A percentile compares a stretch with the other conserved stretches of the same genome.
These are phyloP conservation scores for Erysimum cheiranthoides DNA, from an alignment of 345 rosid genomes.

Conservation along the genomic window DNA sequence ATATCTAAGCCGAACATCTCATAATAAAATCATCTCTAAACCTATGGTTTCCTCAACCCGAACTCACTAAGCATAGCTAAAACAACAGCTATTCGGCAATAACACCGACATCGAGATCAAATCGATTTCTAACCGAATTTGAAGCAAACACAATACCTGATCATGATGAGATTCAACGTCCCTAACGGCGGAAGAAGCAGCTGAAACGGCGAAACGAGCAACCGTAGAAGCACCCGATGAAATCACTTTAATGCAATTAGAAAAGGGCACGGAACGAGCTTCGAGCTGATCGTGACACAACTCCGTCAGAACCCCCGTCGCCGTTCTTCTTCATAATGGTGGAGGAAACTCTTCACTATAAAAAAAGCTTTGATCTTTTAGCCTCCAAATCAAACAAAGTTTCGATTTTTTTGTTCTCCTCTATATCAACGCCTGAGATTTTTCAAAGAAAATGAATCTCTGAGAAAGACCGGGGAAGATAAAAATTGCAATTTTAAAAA, in stretches of 20 bases:
- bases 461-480: slow-evolving; percentile 8
- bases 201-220: slow-evolving; percentile 82
- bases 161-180: slow-evolving; percentile 65
- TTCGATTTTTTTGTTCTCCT: not conserved
- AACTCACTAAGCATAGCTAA: too few relatives aligned
- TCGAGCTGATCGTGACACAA: slow-evolving; percentile 62
- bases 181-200: slow-evolving; percentile 77
- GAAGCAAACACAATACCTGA: slow-evolving; percentile 55
- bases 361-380: slow-evolving; percentile 24
- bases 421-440: slow-evolving; percentile 6
- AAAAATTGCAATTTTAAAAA: not conserved
- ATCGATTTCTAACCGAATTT: too few relatives aligned
- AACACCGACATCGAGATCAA: too few relatives aligned
- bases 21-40: too few relatives aligned
- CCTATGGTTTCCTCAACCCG: too few relatives aligned
- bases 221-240: slow-evolving; percentile 94
- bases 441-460: slow-evolving; percentile 26
- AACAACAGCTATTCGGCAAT: too few relatives aligned
- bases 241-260: slow-evolving; percentile 75
- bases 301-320: slow-evolving; percentile 56
- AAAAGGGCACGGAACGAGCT: slow-evolving; percentile 78
- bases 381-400: slow-evolving; percentile 21
- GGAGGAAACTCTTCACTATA: slow-evolving; percentile 21
- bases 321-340: slow-evolving; percentile 66
- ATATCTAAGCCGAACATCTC: too few relatives aligned